phyloP scores from a whole-genome alignment of 805 yeast species.

The Danielozyma ontarioensis region DNA sequence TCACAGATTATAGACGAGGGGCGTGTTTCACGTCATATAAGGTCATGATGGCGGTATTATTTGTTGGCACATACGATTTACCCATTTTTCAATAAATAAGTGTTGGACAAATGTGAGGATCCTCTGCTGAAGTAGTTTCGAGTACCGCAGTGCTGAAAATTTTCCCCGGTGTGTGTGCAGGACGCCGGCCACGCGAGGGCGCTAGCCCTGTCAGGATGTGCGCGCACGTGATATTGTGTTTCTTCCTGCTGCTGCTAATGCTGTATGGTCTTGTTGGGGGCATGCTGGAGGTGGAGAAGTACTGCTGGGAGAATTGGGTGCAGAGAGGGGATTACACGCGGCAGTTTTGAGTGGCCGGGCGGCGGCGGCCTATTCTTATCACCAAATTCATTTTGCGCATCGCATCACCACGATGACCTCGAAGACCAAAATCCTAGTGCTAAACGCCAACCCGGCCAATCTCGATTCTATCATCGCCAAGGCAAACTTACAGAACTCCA shows the following conservation, averaged over 20 bases:
- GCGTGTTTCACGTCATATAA: constrained; percentile 1
- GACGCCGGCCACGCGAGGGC: too few relatives aligned
- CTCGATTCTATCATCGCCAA: constrained; percentile 41
- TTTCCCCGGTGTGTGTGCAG: constrained; percentile 1
- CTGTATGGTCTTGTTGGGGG: too few relatives aligned
- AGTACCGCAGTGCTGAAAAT: constrained; percentile 2
- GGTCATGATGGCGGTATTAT: constrained; percentile 1
- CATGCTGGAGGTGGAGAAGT: too few relatives aligned
- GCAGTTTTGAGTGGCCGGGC: too few relatives aligned
- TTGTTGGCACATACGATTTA: constrained; percentile 9
- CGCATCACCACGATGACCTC: constrained; percentile 5
- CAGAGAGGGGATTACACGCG: too few relatives aligned
- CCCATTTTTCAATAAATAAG: constrained; percentile 14
- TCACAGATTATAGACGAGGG: neutral
- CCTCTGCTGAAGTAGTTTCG: constrained; percentile 1
- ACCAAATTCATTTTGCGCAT: neutral
- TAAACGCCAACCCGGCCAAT: constrained; percentile 39
- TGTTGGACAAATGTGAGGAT: constrained; percentile 3
- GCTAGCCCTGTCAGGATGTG: too few relatives aligned
- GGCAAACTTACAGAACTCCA: constrained; percentile 45
- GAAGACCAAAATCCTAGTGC: constrained; percentile 33
- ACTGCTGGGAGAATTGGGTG: too few relatives aligned
- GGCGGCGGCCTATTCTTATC: too few relatives aligned
- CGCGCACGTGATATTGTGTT: too few relatives aligned
- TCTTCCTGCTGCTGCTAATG: too few relatives aligned